Base-by-base conservation (phyloP, 768 basidiomycete genomes). In the Lepiota brunneoincarnata region DNA sequence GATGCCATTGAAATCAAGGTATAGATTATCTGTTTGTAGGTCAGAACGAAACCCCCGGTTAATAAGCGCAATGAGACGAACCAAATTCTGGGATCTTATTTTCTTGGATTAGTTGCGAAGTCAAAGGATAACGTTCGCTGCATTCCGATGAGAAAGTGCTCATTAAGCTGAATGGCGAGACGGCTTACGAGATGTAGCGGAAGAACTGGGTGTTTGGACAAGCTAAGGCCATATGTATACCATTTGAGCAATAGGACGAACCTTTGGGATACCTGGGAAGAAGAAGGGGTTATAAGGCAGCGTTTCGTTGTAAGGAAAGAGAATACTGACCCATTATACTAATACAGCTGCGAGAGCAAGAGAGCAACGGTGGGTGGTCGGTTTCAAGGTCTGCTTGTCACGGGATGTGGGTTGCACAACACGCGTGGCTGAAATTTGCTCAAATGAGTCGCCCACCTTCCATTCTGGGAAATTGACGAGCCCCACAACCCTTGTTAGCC, bases 21-120 rank as follows among this genome's bases (percentile, higher is more conserved):
- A 94, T 43, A 95, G 73, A 65, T 94, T 94, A 71, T 93, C 90
- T 91, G 62, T 53, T 51, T 43, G 58, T 49, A 54, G 46, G 57
- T 57, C 23, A 61, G 53, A 11, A 43, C 18, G 31, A 55, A 28
- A 55, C n/a, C n/a, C 47, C 41, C n/a, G 39, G 10, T 6, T 10
- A 40, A 2, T 17, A 39, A 12, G 49, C 23, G 2, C 6, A n/a
- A n/a, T 28, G 46, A 9, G 2, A 67, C 80, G 57, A 58, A 89
- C 93, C 96, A 66, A 99, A 99, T 72, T 98, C 97, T 14, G 94
- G 96, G 57, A 99, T 98, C 77, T 94, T 93, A 75, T 98, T 97
- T 76, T 97, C 94, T 69, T 96, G 86, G 59, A 98, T 97, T 54
- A 98, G 79, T 69, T 98, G 97, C 15, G 96, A 98, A 14, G 95